Base-by-base conservation (phyloP, 768 basidiomycete species). In the Auriscalpium orientale region DNA sequence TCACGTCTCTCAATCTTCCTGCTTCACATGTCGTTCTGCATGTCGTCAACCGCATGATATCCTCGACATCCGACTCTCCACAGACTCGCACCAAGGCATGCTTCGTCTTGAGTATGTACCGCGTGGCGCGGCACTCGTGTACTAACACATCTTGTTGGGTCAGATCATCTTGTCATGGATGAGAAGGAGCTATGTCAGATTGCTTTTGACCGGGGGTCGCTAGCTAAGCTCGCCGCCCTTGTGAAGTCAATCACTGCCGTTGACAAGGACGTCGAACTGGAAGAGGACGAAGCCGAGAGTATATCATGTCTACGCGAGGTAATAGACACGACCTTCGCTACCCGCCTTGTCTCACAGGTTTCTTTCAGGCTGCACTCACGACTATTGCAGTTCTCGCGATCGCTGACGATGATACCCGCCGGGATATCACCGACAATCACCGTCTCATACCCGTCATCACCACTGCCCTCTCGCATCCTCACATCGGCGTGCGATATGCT, bases 401-500 rank as follows among this genome's bases (percentile, higher is more conserved):
- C 8, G 85, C 82, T 56, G 80, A 84, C 59, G 86, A 87, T 59
- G 81, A 88, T 40, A 81, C 89, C 46, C 83, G 92, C 2, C 76
- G 85, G 1, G 72, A 79, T 28, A 71, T 95, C 21, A 81, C 87
- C 2, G 84, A 87, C 61, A 74, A 74, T 11, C 74, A 79, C 11
- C 73, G 72, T 2, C 70, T 91, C 48, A 69, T 88, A 22, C 78
- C 79, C 5, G 68, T 77, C 22, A 68, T 91, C 35, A 75, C 80
- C 55, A 64, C 68, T 2, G 79, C 79, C 12, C 76, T 94, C 8
- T 60, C 74, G 0, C 84, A 90, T 53, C 77, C 74, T 0, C 79
- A 85, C 55, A 74, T 84, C 15, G 90, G 89, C 1, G 85, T 95
- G 3, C 82, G 93, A 7, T 90, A 89, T 46, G 91, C 90, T 0